These are phyloP conservation scores for Colletotrichum melonis DNA, from an alignment of 2,329 filamentous ascomycete genomes.

Conservation along the genomic window DNA sequence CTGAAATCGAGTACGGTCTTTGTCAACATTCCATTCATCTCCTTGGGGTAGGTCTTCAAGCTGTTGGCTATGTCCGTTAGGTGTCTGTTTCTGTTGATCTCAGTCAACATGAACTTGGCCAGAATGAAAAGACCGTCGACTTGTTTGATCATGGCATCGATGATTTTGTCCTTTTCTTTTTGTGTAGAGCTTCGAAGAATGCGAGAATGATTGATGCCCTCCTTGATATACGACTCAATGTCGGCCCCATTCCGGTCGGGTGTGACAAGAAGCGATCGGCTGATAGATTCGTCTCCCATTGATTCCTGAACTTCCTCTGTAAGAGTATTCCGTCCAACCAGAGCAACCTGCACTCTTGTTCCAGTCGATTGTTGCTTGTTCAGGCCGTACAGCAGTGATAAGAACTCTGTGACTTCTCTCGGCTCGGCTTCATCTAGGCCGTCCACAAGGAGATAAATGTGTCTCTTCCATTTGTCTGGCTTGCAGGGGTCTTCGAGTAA, in stretches of 20 bases:
- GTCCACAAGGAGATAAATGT: conserved; percentile 57
- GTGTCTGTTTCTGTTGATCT: conserved; percentile 57
- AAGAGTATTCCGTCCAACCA: conserved; percentile 56
- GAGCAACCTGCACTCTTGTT: conserved; percentile 49
- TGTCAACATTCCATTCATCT: conserved; percentile 55
- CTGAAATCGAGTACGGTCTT: conserved; percentile 56
- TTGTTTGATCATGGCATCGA: conserved; percentile 51
- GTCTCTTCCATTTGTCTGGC: conserved; percentile 45
- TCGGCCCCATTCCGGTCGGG: conserved; percentile 54
- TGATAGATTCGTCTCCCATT: conserved; percentile 38
- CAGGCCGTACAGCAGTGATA: conserved; percentile 47
- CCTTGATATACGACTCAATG: conserved; percentile 54
- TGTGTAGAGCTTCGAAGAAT: conserved; percentile 47
- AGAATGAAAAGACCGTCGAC: conserved; percentile 61
- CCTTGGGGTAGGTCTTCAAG: conserved; percentile 56
- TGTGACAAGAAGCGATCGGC: conserved; percentile 53
- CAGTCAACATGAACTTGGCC: conserved; percentile 62
- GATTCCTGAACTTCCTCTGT: conserved; percentile 53
- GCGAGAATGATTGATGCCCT: conserved; percentile 52
- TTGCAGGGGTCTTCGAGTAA: conserved; percentile 53
- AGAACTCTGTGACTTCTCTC: conserved; percentile 49
- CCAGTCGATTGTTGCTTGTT: conserved; percentile 34
- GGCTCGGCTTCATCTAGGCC: conserved; percentile 58
- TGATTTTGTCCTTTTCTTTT: conserved; percentile 50
- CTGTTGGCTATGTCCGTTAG: conserved; percentile 56